Conservation (phyloP, 805 yeast genomes). For the Allodekkera sacchari region DNA sequence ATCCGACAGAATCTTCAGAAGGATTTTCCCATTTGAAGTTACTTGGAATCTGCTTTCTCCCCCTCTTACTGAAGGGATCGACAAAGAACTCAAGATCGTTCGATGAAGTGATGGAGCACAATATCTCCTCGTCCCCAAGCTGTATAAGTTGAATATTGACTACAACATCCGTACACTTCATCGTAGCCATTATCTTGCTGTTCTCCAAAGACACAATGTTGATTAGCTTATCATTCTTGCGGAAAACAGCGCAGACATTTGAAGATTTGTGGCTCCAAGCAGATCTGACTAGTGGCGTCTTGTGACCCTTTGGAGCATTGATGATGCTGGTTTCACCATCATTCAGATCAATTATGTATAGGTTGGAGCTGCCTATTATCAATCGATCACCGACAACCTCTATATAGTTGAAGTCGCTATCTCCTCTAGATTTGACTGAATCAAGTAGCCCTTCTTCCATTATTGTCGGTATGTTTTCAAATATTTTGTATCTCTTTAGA, state of each 20-base stretch:
- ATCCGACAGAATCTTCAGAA: slow-evolving; percentile 9
- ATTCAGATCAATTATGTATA: too few species aligned
- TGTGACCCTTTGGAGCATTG: too few species aligned
- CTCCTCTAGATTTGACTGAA: slow-evolving; percentile 11
- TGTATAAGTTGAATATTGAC: slow-evolving; percentile 14
- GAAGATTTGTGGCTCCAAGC: too few species aligned
- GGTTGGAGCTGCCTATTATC: too few species aligned
- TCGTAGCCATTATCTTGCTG: slow-evolving; percentile 23
- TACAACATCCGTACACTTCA: slow-evolving; percentile 27
- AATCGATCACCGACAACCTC: too few species aligned
- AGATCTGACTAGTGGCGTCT: too few species aligned
- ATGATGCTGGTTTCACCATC: too few species aligned
- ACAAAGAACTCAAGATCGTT: slow-evolving; percentile 23
- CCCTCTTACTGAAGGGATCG: slow-evolving; percentile 12
- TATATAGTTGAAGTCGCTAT: slow-evolving; percentile 6
- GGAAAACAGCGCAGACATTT: slow-evolving; percentile 27
- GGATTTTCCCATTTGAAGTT: slow-evolving; percentile 11
- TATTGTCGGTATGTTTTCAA: slow-evolving; percentile 16
- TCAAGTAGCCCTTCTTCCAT: too few species aligned
- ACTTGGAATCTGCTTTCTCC: slow-evolving; percentile 13
- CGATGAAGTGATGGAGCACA: slow-evolving; percentile 24
- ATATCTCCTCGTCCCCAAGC: slow-evolving; percentile 12
- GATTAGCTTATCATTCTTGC: slow-evolving; percentile 24
- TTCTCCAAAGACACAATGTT: slow-evolving; percentile 25
- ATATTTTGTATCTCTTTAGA: slow-evolving; percentile 18